Conservation (phyloP, 169 alveolate species). For the Amoebophrya sp. region DNA sequence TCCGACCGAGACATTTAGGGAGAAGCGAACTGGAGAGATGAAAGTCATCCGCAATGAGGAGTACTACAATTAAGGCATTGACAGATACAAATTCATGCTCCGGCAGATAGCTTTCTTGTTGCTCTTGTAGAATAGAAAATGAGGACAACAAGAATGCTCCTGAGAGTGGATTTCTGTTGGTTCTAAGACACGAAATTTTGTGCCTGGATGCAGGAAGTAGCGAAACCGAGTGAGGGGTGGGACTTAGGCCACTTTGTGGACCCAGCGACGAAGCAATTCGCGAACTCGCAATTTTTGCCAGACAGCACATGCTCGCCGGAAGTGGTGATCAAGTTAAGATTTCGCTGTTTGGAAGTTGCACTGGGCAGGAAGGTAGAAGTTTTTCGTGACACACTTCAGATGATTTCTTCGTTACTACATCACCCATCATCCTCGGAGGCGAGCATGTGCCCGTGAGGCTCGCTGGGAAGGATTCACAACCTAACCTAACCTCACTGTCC, state of each 20-base stretch:
- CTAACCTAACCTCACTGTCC: too few relatives aligned
- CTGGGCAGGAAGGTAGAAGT: neutral
- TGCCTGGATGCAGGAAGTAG: neutral
- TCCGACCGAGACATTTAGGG: neutral
- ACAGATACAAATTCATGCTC: too few relatives aligned
- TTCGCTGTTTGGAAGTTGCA: neutral
- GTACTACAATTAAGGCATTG: neutral
- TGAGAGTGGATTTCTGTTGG: too few relatives aligned
- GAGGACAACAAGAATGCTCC: too few relatives aligned
- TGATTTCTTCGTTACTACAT: too few relatives aligned
- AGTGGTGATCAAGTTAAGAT: too few relatives aligned
- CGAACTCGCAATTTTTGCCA: neutral
- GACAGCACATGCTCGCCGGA: neutral
- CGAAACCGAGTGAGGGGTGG: neutral
- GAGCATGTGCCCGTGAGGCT: too few relatives aligned
- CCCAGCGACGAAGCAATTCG: conserved; percentile 10
- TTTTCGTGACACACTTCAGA: neutral
- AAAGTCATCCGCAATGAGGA: conserved; percentile 1
- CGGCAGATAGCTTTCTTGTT: too few relatives aligned
- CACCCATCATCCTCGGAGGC: too few relatives aligned
- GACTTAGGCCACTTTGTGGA: conserved; percentile 1
- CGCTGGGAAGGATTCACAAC: too few relatives aligned
- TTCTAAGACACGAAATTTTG: too few relatives aligned
- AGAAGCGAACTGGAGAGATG: neutral
- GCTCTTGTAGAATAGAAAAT: too few relatives aligned